Percentiles rank a stretch among this genome's conserved stretches.
phyloP scores from a whole-genome alignment of 257 asterid genomes.

The Coffea canephora region DNA sequence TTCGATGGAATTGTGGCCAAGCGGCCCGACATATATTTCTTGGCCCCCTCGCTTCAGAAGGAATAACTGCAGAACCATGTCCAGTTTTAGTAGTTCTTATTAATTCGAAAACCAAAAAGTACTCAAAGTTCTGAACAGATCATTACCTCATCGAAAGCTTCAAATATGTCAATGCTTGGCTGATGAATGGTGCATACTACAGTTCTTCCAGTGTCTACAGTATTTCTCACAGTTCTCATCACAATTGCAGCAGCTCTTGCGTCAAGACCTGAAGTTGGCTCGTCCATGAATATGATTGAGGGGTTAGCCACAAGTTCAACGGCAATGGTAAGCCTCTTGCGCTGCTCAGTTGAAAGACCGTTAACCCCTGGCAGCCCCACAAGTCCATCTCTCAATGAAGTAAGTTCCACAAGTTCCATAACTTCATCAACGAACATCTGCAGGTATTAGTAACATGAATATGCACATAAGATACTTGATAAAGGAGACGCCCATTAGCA shows the following conservation, averaged over 20 bases:
- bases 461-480: background rate
- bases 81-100: background rate
- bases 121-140: background rate
- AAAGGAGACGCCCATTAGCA: background rate
- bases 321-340: constrained; percentile 77
- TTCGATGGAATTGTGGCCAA: constrained; percentile 52
- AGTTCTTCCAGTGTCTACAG: constrained; percentile 78
- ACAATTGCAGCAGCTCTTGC: constrained; percentile 90
- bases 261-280: constrained; percentile 81
- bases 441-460: background rate
- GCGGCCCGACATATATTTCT: constrained; percentile 79
- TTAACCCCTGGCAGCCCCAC: constrained; percentile 75
- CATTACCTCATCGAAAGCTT: constrained; percentile 75
- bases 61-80: constrained; percentile 42
- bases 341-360: constrained; percentile 79
- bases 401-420: constrained; percentile 76
- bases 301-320: constrained; percentile 86
- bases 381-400: constrained; percentile 46
- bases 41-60: constrained; percentile 76
- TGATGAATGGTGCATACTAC: constrained; percentile 88
- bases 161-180: constrained; percentile 79
- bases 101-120: background rate
- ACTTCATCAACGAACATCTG: constrained; percentile 77
- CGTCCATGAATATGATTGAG: constrained; percentile 80
- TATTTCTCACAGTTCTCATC: constrained; percentile 79